These are phyloP conservation scores for Trypanosoma cruzi DNA, from an alignment of 208 protist genomes.

Conservation along the genomic window DNA sequence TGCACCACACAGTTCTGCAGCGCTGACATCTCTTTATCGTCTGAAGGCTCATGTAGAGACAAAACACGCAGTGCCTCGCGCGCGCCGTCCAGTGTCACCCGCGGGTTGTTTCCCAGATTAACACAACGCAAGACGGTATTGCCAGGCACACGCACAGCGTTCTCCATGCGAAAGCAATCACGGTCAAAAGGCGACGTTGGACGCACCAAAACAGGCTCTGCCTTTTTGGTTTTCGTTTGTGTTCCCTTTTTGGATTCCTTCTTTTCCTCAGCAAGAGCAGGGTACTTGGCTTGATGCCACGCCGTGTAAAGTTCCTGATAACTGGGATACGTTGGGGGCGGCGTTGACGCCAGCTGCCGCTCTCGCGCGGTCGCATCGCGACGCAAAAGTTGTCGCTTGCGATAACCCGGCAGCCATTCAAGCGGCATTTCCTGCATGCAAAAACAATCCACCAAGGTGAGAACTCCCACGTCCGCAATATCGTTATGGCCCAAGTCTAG, in stretches of 20 bases:
- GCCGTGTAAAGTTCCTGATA: slow-evolving; percentile 80
- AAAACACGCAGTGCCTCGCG: slow-evolving; percentile 69
- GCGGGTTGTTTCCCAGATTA: slow-evolving; percentile 72
- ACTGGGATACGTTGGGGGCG: slow-evolving; percentile 44
- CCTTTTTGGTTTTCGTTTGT: slow-evolving; percentile 28
- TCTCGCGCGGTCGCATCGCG: slow-evolving; percentile 56
- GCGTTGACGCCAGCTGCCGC: slow-evolving; percentile 37
- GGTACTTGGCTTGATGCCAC: slow-evolving; percentile 36
- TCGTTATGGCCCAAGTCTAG: slow-evolving; percentile 87
- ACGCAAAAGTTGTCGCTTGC: slow-evolving; percentile 51
- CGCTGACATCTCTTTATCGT: slow-evolving; percentile 59
- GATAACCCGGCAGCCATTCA: slow-evolving; percentile 52
- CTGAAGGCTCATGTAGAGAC: slow-evolving; percentile 58
- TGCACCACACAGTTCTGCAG: slow-evolving; percentile 31
- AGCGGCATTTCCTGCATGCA: slow-evolving; percentile 65
- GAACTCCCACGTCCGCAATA: slow-evolving; percentile 72
- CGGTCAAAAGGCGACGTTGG: slow-evolving; percentile 71
- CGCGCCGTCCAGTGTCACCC: slow-evolving; percentile 59
- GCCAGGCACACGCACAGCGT: slow-evolving; percentile 66
- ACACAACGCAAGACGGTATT: slow-evolving; percentile 87
- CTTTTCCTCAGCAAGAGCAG: slow-evolving; percentile 22
- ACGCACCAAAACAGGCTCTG: slow-evolving; percentile 31
- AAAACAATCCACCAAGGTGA: slow-evolving; percentile 63
- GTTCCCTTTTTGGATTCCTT: slow-evolving; percentile 29
- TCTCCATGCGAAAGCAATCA: slow-evolving; percentile 68